Conservation (phyloP, 1,284 basidiomycete species). For the Rhodotorula sp. region DNA sequence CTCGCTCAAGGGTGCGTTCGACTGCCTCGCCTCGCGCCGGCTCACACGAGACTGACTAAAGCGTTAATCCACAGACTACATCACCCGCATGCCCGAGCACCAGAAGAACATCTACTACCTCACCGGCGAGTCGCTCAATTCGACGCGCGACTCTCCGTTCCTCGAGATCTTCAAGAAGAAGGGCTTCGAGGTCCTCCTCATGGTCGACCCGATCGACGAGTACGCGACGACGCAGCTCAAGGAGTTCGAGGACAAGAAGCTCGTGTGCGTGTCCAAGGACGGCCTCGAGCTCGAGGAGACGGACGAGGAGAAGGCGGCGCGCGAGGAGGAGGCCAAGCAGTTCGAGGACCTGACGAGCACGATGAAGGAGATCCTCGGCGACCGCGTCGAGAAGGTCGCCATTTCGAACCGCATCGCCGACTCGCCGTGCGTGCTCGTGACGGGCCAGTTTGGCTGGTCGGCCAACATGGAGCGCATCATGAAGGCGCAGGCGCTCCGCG, state of each 20-base stretch:
- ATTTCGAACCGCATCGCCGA: constrained; percentile 97
- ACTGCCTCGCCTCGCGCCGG: too few relatives aligned
- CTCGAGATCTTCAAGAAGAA: constrained; percentile 99
- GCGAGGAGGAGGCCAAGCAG: constrained; percentile 82
- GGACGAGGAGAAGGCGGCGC: constrained; percentile 90
- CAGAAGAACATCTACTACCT: constrained; percentile 99
- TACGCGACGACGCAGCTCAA: constrained; percentile 97
- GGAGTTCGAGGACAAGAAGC: constrained; percentile 99
- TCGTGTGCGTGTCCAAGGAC: constrained; percentile 97
- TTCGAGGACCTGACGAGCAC: constrained; percentile 88
- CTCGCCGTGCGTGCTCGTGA: constrained; percentile 94
- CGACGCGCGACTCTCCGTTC: constrained; percentile 95
- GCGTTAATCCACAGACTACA: too few relatives aligned
- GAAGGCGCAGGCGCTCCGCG: constrained; percentile 98
- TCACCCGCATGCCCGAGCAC: constrained; percentile 98
- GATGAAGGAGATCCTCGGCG: constrained; percentile 97
- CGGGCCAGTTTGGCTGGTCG: constrained; percentile 99
- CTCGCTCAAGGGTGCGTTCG: constrained; percentile 75
- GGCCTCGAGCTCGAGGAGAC: constrained; percentile 99
- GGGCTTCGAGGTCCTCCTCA: constrained; percentile 96
- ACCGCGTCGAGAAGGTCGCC: constrained; percentile 99
- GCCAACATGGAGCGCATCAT: constrained; percentile 98
- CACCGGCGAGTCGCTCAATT: constrained; percentile 93
- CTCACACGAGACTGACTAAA: too few relatives aligned
- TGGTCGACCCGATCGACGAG: constrained; percentile 98